Evolutionary conservation across 1,284 basidiomycete species (phyloP), one percentile per base, ranked within the genome.

Genomic region (Sanghuangporus sanghuang): DNA sequence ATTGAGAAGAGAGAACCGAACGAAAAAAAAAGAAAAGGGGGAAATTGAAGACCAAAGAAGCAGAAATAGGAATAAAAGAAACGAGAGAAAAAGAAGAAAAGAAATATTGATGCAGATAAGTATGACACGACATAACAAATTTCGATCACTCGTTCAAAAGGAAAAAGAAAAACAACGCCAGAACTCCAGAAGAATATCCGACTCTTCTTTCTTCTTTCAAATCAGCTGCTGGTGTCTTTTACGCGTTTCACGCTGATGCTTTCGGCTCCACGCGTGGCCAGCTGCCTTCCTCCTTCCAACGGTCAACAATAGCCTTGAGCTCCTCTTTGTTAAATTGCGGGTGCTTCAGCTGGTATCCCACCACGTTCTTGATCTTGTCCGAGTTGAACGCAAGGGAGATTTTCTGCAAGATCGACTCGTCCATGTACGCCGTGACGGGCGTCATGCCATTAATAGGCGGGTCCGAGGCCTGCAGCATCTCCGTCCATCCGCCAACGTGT

Each of bases 401-500:
- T 71, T 89, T 89, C 64, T 82, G 81, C 66, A 92, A 77, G 48
- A 82, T 79, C 72, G 87, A 90, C 62, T 85, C 84, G 72, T 93
- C 90, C 81, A 94, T 87, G 74, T 93, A 96, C 0, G 93, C 91
- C 16, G 83, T 86, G 67, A 95, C 79, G 0, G 90, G 90, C 0
- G 89, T 89, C 63, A 89, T 89, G 4, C 81, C 77, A 38, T 54
- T 54, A 63, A 94, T 83, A 0, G 90, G 90, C 46, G 92, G 92
- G 56, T 85, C 80, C 16, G 92, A 90, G 57, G 78, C 82, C 18
- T 79, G 78, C 65, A 94, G 80, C 90, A 96, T 94, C 68, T 90
- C 82, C 1, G 86, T 89, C 94, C 94, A 96, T 5, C 85, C 87
- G 66, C 85, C 81, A 50, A 95, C 89, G 71, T 96, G 94, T 68